Evolutionary conservation across 345 rosid species (phyloP), one percentile per base, ranked within the genome.

Genomic region (Brassica juncea): DNA sequence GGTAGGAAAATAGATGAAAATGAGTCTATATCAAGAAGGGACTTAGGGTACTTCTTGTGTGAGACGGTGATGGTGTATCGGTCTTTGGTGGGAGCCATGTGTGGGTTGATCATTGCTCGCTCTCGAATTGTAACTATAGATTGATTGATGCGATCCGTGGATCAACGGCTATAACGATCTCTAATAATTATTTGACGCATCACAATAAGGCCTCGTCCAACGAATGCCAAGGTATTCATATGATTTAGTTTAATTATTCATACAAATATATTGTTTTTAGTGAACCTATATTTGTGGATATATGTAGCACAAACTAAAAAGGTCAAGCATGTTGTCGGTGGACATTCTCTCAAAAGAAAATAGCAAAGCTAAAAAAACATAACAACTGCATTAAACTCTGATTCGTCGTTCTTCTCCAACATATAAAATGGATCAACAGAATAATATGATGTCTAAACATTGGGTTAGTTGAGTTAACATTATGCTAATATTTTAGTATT

Each of bases 191-290:
- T 70, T 64, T 91, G 97, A 89, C 94, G 68, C 97, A 91, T 82
- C 97, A 91, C 31, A 87, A 91, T 54, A 90, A 91, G 97, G 97
- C 0, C 92, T 90, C 30, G 91, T 91, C 79, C 97, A 91, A 74
- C 82, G 92, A 81, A 90, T 90, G 84, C 94, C 94, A 35, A 90
- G 94, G 94, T 90, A 83, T 57, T 57, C 12, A 4, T 30, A 44
- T 59, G 10, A 6, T 8, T 60, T 60, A 30, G 2, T 16, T 49
- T 66, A 54, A 52, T 30, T 49, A 32, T 49, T 49, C 59, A 65
- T 39, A 0, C 4, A 60, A 60, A 60, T 4, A 39, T 25, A 69
- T 2, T 66, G 35, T 34, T 34, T 34, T 34, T 34, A 34, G 6
- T 34, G 0, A 34, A 34, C 39, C 39, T 6, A 73, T 44, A 68